These are phyloP conservation scores for Jimgerdemannia lactiflua DNA, from an alignment of 192 early-diverging fungal species.

Conservation along the genomic window DNA sequence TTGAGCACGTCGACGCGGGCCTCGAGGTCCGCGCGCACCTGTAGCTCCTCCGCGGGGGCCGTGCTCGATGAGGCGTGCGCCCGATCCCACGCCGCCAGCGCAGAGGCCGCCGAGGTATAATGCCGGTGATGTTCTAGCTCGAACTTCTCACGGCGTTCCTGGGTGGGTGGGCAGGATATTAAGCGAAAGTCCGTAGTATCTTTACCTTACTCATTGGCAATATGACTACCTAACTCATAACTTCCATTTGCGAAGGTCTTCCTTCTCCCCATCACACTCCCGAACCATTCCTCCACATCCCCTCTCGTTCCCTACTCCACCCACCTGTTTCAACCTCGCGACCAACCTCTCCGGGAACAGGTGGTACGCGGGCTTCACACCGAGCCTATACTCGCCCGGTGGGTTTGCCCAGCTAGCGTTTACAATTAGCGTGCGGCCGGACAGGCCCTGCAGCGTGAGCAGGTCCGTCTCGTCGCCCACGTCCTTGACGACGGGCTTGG, in stretches of 20 bases:
- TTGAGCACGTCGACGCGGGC: constrained; percentile 65
- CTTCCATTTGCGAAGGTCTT: too few relatives aligned
- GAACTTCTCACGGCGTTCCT: constrained; percentile 49
- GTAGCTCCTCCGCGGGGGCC: constrained; percentile 36
- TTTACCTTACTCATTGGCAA: background rate
- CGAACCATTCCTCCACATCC: background rate
- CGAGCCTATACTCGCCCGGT: constrained; percentile 79
- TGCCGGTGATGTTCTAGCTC: constrained; percentile 42
- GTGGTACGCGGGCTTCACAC: constrained; percentile 73
- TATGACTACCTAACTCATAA: background rate
- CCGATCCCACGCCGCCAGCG: constrained; percentile 45
- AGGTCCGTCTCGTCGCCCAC: constrained; percentile 36
- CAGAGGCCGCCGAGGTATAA: constrained; percentile 38
- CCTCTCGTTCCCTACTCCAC: background rate
- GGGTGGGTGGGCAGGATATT: background rate
- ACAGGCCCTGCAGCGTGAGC: constrained; percentile 59
- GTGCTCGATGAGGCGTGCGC: constrained; percentile 22
- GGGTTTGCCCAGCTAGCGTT: constrained; percentile 76
- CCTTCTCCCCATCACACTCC: background rate
- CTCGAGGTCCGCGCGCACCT: constrained; percentile 54
- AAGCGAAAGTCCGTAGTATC: background rate
- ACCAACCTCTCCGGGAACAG: constrained; percentile 64
- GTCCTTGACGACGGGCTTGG: constrained; percentile 48
- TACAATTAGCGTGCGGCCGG: constrained; percentile 73
- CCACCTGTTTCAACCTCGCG: constrained; percentile 51